phyloP scores from a whole-genome alignment of 2,329 filamentous ascomycete genomes.

The Penicillium sp. region DNA sequence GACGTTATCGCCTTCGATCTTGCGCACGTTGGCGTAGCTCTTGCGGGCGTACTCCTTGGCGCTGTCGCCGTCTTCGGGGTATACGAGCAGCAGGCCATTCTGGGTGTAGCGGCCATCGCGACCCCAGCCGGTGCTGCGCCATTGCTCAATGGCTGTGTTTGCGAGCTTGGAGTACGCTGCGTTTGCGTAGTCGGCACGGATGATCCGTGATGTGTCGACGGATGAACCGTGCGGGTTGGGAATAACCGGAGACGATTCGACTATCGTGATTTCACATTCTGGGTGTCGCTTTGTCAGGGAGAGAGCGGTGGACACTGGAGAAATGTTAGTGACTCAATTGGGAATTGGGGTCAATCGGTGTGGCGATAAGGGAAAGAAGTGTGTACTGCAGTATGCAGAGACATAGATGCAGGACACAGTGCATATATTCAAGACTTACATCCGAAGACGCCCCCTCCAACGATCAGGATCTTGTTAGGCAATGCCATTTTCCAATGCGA shows the following conservation, averaged over 20 bases:
- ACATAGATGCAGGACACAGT: background rate
- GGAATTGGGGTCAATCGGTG: background rate
- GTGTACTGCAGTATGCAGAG: background rate
- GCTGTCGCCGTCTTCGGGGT: slow-evolving; percentile 32
- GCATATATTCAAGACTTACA: slow-evolving; percentile 32
- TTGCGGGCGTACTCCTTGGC: slow-evolving; percentile 40
- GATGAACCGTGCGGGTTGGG: slow-evolving; percentile 62
- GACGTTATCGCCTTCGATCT: slow-evolving; percentile 36
- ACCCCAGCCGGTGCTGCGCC: slow-evolving; percentile 53
- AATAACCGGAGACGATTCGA: slow-evolving; percentile 58
- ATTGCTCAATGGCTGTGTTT: slow-evolving; percentile 69
- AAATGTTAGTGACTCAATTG: slow-evolving; percentile 2
- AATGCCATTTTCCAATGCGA: slow-evolving; percentile 26
- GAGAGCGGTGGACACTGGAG: slow-evolving; percentile 64
- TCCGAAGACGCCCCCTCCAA: slow-evolving; percentile 48
- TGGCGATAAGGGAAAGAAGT: background rate
- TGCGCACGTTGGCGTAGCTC: slow-evolving; percentile 45
- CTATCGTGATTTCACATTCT: slow-evolving; percentile 56
- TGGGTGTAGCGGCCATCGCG: slow-evolving; percentile 46
- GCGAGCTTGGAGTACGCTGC: slow-evolving; percentile 75
- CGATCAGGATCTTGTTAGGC: slow-evolving; percentile 42
- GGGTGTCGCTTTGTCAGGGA: slow-evolving; percentile 64
- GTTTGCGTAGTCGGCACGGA: slow-evolving; percentile 79
- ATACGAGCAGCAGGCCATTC: slow-evolving; percentile 46
- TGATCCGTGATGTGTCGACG: slow-evolving; percentile 63